phyloP scores from a whole-genome alignment of 306 rosid species.

The Prunus persica region DNA sequence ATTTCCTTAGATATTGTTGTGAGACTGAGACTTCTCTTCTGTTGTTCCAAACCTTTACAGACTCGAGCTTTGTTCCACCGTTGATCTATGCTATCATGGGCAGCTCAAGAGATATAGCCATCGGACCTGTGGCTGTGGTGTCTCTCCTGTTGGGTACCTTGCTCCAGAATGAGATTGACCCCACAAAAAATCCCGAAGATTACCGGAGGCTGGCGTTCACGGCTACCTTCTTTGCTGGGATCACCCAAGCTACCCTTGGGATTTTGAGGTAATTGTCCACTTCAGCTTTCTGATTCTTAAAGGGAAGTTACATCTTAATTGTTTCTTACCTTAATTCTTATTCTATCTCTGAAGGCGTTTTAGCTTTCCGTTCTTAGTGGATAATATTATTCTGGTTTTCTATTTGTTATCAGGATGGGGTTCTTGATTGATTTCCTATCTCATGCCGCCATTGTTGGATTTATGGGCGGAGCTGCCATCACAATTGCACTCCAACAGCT shows the following conservation, averaged over 20 bases:
- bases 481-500: constrained; percentile 98
- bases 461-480: constrained; percentile 99
- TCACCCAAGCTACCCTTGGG: constrained; percentile 91
- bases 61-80: constrained; percentile 96
- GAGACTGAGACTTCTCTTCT: constrained; percentile 24
- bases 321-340: background rate
- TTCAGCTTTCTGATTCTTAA: background rate
- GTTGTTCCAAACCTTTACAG: constrained; percentile 36
- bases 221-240: constrained; percentile 93
- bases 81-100: constrained; percentile 91
- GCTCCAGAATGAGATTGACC: constrained; percentile 70
- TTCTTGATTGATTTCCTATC: constrained; percentile 94
- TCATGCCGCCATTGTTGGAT: constrained; percentile 97
- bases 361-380: background rate
- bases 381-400: background rate
- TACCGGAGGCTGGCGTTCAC: constrained; percentile 87
- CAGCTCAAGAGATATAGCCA: constrained; percentile 95
- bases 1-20: constrained; percentile 16
- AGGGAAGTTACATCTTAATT: constrained; percentile 3
- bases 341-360: background rate
- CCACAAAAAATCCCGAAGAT: constrained; percentile 36
- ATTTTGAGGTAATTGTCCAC: constrained; percentile 52
- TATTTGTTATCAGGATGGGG: constrained; percentile 60
- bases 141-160: constrained; percentile 85
- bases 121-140: constrained; percentile 97